These are phyloP conservation scores for Picea sitchensis DNA, from an alignment of 75 land plant species.

Conservation along the genomic window DNA sequence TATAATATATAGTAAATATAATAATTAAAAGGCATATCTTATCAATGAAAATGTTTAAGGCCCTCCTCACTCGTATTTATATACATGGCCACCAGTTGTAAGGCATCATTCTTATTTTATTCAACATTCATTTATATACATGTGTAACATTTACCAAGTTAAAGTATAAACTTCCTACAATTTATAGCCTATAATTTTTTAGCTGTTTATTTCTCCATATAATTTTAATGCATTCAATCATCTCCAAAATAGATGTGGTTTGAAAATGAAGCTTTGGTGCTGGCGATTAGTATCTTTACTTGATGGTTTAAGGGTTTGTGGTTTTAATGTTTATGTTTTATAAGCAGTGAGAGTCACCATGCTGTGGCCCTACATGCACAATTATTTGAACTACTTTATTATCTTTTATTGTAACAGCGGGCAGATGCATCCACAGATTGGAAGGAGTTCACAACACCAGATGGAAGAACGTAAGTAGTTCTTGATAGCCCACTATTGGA, in stretches of 20 bases:
- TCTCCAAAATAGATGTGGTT: background rate
- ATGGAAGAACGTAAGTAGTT: slow-evolving; percentile 76
- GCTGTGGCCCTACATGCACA: background rate
- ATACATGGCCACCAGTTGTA: no score
- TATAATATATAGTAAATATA: no score
- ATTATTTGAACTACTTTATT: background rate
- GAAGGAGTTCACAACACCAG: slow-evolving; percentile 85
- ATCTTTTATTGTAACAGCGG: slow-evolving; percentile 44
- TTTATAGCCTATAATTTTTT: background rate
- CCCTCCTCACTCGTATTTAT: no score
- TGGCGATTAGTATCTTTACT: background rate
- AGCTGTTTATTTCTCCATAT: background rate
- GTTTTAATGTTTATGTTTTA: background rate
- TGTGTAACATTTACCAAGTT: no score
- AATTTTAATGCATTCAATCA: background rate
- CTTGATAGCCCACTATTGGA: background rate
- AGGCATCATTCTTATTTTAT: no score
- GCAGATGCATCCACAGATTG: slow-evolving; percentile 98
- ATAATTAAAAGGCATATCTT: no score
- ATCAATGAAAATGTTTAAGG: no score
- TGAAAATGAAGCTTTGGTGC: background rate
- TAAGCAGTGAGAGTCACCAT: background rate
- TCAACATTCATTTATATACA: no score
- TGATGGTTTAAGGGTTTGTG: background rate
- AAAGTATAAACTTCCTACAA: no score